Conservation (phyloP, 495 filamentous ascomycete species). For the Talaromyces thailandensis region DNA sequence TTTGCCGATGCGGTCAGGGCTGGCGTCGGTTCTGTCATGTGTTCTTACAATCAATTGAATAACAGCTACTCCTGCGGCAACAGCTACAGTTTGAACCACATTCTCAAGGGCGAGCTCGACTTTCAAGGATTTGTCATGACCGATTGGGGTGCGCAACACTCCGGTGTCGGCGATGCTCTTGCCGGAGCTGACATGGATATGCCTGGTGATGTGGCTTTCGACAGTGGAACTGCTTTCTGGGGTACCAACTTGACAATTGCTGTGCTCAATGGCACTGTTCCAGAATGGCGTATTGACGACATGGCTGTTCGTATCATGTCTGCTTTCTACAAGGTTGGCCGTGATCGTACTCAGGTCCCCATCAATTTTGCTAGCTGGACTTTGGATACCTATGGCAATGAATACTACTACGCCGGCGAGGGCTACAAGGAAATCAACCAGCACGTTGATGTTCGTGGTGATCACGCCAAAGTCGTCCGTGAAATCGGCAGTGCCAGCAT, state of each 20-base stretch:
- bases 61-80: conserved; percentile 62
- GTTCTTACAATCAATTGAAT: conserved; percentile 83
- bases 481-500: conserved; percentile 67
- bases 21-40: conserved; percentile 85
- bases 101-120: conserved; percentile 84
- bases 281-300: conserved; percentile 86
- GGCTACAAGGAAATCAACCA: conserved; percentile 66
- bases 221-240: conserved; percentile 68
- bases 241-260: conserved; percentile 79
- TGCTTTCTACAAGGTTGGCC: conserved; percentile 83
- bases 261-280: conserved; percentile 83
- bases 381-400: conserved; percentile 58
- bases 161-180: conserved; percentile 65
- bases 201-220: conserved; percentile 79
- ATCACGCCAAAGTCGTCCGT: conserved; percentile 65
- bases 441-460: conserved; percentile 72
- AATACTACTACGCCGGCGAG: conserved; percentile 50
- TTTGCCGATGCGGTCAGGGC: conserved; percentile 68
- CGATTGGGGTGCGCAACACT: conserved; percentile 83
- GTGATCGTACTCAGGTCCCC: conserved; percentile 49
- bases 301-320: conserved; percentile 92
- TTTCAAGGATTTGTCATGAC: conserved; percentile 94
- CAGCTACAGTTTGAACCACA: conserved; percentile 66
- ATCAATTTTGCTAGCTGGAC: conserved; percentile 91
- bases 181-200: conserved; percentile 94